Percentiles rank a stretch among this genome's conserved stretches.
Evolutionary conservation across 768 basidiomycete species (phyloP).

Genomic region (Hygrophorus pudorinus): DNA sequence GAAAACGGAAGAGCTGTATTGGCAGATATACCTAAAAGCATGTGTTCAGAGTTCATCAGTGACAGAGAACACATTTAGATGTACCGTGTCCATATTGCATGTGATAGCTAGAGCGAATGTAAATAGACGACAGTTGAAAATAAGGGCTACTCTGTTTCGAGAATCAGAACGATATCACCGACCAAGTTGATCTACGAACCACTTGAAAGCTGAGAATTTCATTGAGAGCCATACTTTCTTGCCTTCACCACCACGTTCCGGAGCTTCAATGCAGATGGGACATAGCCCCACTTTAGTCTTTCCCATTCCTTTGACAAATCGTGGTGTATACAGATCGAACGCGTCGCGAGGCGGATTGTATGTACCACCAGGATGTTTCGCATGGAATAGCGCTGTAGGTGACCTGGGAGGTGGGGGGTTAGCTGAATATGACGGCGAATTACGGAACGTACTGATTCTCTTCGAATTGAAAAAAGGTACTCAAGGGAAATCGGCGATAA

Average conservation of each 20-base stretch:
- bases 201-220: conserved; percentile 82
- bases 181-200: conserved; percentile 26
- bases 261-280: conserved; percentile 61
- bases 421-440: conserved; percentile 1
- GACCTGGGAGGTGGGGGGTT: neutral
- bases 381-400: conserved; percentile 5
- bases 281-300: conserved; percentile 65
- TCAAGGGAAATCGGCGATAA: conserved; percentile 63
- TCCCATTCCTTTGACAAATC: conserved; percentile 65
- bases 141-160: neutral
- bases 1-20: conserved; percentile 63
- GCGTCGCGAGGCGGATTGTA: conserved; percentile 52
- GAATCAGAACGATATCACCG: neutral
- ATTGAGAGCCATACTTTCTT: conserved; percentile 63
- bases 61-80: conserved; percentile 6
- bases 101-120: conserved; percentile 47
- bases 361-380: conserved; percentile 34
- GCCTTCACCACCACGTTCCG: conserved; percentile 51
- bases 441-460: conserved; percentile 27
- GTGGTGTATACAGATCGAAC: conserved; percentile 69
- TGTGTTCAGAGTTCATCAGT: conserved; percentile 2
- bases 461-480: conserved; percentile 38
- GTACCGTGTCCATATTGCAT: conserved; percentile 75
- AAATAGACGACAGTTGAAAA: neutral
- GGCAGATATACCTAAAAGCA: conserved; percentile 59